These are phyloP conservation scores for Pouteria campechiana DNA, from an alignment of 179 eudicot species.

Conservation along the genomic window DNA sequence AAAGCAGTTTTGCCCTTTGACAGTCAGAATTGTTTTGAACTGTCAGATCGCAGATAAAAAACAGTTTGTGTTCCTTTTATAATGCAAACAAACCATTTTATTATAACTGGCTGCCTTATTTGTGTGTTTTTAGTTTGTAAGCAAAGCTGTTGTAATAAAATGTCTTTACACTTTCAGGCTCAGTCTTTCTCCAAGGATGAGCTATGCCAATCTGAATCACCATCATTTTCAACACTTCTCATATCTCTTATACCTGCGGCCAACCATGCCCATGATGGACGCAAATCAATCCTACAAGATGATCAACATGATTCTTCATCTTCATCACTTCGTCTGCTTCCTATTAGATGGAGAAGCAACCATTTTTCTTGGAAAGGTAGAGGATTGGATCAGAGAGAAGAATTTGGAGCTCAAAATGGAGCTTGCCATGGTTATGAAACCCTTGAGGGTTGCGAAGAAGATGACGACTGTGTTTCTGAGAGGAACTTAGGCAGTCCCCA, in stretches of 20 bases:
- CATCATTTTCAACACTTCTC: constrained; percentile 40
- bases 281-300: constrained; percentile 12
- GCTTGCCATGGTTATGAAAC: constrained; percentile 16
- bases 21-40: too few relatives aligned
- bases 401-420: constrained; percentile 16
- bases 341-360: constrained; percentile 44
- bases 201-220: constrained; percentile 35
- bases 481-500: constrained; percentile 39
- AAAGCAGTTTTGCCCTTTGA: too few relatives aligned
- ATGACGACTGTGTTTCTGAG: constrained; percentile 31
- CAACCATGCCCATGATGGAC: constrained; percentile 13
- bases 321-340: constrained; percentile 30
- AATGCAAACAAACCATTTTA: neutral
- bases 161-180: constrained; percentile 40
- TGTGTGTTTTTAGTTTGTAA: neutral
- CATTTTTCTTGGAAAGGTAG: constrained; percentile 23
- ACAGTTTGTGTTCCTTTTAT: too few relatives aligned
- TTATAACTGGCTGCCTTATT: neutral
- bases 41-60: too few relatives aligned
- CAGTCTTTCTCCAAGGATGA: constrained; percentile 30
- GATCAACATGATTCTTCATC: constrained; percentile 25
- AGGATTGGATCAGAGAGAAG: constrained; percentile 25
- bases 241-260: too few relatives aligned
- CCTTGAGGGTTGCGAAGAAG: constrained; percentile 13
- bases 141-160: constrained; percentile 11